Evolutionary conservation across 169 alveolate species (phyloP).

Genomic region (Amoebophrya sp.): DNA sequence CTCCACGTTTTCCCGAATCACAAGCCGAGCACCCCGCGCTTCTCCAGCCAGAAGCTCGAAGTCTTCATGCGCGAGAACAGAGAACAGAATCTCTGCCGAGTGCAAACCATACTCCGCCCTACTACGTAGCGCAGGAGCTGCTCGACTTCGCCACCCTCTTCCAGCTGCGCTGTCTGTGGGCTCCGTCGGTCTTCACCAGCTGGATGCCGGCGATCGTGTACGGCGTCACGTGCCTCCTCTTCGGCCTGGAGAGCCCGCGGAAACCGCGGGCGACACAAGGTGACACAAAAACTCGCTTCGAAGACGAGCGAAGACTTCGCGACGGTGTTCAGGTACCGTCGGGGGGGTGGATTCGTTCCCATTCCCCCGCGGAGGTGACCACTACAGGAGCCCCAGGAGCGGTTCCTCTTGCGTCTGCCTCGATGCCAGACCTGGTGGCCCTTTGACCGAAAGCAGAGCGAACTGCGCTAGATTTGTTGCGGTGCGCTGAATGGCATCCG

Average conservation of each 20-base stretch:
- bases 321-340: background rate
- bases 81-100: background rate
- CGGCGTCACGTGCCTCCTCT: slow-evolving; percentile 7
- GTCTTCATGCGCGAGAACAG: too few relatives aligned
- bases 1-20: too few relatives aligned
- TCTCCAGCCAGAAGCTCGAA: background rate
- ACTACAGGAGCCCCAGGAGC: background rate
- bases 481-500: background rate
- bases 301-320: slow-evolving; percentile 3
- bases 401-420: background rate
- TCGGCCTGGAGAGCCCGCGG: background rate
- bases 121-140: background rate
- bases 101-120: background rate
- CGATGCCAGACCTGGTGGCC: background rate
- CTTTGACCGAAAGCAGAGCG: too few relatives aligned
- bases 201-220: background rate
- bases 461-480: background rate
- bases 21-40: background rate
- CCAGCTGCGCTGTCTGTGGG: background rate
- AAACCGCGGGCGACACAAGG: background rate
- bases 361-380: background rate
- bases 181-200: background rate
- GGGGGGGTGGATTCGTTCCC: background rate
- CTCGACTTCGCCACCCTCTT: background rate
- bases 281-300: background rate